Evolutionary conservation across 164 flowering plant species (phyloP).

Genomic region (Macadamia tetraphylla): DNA sequence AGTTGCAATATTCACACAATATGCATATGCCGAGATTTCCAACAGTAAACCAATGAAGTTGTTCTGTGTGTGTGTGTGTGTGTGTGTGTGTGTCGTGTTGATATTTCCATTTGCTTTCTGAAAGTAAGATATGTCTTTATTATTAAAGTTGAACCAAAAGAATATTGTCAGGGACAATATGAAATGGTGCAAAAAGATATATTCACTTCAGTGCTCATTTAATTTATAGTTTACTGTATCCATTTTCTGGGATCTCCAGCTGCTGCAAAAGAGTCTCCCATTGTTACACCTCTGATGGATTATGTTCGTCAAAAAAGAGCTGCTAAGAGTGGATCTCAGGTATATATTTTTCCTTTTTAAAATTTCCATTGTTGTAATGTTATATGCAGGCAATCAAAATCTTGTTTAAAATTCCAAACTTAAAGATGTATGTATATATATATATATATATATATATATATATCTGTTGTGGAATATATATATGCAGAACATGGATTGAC

Average conservation of each 20-base stretch:
- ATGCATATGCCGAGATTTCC: neutral
- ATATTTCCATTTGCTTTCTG: no score
- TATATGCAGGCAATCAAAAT: neutral
- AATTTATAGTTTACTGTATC: neutral
- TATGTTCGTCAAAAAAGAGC: conserved; percentile 87
- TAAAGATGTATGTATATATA: neutral
- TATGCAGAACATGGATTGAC: no score
- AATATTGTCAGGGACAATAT: neutral
- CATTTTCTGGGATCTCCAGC: conserved; percentile 28
- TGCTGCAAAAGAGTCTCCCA: conserved; percentile 59
- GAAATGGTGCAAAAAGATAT: neutral
- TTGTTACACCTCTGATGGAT: conserved; percentile 86
- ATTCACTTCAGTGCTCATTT: neutral
- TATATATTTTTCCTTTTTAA: conserved; percentile 9
- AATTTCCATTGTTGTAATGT: neutral
- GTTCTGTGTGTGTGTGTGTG: no score
- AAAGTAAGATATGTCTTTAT: no score
- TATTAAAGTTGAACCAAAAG: no score
- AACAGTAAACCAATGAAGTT: neutral
- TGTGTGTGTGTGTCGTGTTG: no score
- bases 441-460: no score
- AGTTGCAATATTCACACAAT: conserved; percentile 18
- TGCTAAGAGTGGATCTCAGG: conserved; percentile 74
- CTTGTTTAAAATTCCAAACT: neutral
- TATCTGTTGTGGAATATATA: no score